phyloP scores from a whole-genome alignment of 257 asterid species.

The Solanum rostratum region DNA sequence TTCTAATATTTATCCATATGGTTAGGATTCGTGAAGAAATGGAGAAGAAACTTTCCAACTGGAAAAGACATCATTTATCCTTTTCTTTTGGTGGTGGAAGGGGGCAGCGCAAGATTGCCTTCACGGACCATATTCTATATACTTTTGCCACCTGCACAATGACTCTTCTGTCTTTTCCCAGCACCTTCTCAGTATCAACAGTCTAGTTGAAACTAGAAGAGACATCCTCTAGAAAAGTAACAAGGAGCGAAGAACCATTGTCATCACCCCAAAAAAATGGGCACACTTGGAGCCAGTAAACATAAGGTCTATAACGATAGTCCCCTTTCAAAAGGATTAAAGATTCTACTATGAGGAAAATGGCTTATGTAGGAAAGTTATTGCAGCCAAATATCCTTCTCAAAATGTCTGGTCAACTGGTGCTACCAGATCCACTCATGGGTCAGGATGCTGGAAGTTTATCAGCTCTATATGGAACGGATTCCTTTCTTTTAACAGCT shows the following conservation, averaged over 20 bases:
- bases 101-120: no score
- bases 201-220: not conserved
- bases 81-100: no score
- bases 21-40: not conserved
- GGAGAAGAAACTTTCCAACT: not conserved
- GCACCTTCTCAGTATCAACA: not conserved
- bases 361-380: not conserved
- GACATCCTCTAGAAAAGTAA: not conserved
- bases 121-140: not conserved
- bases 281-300: not conserved
- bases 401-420: not conserved
- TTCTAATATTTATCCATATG: not conserved
- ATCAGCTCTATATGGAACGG: not conserved
- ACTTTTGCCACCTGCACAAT: not conserved
- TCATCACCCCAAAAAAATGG: not conserved
- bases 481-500: not conserved
- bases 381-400: not conserved
- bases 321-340: not conserved
- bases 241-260: not conserved
- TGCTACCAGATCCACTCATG: not conserved
- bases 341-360: not conserved
- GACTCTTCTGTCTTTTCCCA: not conserved
- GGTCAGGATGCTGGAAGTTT: not conserved
- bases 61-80: not conserved
- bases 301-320: not conserved